These are phyloP conservation scores for Zymoseptoria pseudotritici DNA, from an alignment of 2,329 filamentous ascomycete genomes.

Conservation along the genomic window DNA sequence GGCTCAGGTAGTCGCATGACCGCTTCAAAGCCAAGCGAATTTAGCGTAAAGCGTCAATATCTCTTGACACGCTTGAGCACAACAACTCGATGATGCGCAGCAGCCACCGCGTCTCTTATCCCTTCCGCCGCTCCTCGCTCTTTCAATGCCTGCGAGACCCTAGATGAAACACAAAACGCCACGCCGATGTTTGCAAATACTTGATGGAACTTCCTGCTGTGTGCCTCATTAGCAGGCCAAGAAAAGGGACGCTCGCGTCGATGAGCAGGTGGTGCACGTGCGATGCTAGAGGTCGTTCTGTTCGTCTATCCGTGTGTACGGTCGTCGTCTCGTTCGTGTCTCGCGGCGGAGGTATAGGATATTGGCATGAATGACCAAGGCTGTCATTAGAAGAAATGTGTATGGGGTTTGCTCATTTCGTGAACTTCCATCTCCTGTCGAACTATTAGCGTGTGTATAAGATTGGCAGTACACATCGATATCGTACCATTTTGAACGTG, in stretches of 20 bases:
- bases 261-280: not conserved
- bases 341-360: constrained; percentile 9
- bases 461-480: not conserved
- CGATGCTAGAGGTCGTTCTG: constrained; percentile 3
- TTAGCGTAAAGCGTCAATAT: not conserved
- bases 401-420: constrained; percentile 97
- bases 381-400: constrained; percentile 88
- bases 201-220: not conserved
- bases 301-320: constrained; percentile 11
- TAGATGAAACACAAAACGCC: not conserved
- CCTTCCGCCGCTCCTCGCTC: not conserved
- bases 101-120: not conserved
- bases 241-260: not conserved
- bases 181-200: not conserved
- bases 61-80: not conserved
- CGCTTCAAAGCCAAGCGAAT: not conserved
- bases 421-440: constrained; percentile 97
- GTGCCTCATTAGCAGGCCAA: not conserved
- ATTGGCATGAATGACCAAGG: not conserved
- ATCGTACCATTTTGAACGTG: constrained; percentile 93
- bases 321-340: constrained; percentile 14
- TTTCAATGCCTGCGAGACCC: not conserved
- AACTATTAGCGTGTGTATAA: constrained; percentile 34
- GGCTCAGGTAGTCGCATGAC: not conserved
- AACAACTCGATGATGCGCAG: not conserved